Evolutionary conservation across 2,329 filamentous ascomycete species (phyloP).

Genomic region (Fusarium verrucosum): DNA sequence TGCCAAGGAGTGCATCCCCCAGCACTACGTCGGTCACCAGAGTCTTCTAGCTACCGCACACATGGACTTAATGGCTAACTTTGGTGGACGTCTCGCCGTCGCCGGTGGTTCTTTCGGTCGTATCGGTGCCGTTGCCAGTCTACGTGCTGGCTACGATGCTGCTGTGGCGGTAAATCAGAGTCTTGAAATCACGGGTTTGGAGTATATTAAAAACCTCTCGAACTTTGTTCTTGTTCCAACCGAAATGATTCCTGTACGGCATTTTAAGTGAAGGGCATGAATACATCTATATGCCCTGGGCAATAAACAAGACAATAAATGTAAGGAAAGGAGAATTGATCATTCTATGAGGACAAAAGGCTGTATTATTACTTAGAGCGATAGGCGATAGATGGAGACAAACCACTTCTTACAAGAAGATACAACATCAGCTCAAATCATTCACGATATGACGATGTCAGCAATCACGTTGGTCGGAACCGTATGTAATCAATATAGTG

Average conservation of each 20-base stretch:
- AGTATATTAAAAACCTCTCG: conserved; percentile 38
- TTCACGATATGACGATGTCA: not conserved
- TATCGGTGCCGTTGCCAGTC: conserved; percentile 61
- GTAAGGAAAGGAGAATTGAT: not conserved
- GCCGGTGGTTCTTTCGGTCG: conserved; percentile 64
- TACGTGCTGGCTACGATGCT: conserved; percentile 56
- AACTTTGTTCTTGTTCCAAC: conserved; percentile 42
- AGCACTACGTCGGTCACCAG: conserved; percentile 84
- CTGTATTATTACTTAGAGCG: conserved; percentile 28
- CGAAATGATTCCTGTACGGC: conserved; percentile 43
- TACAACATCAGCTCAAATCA: not conserved
- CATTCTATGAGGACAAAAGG: not conserved
- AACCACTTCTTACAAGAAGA: not conserved
- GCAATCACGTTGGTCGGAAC: not conserved
- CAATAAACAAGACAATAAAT: not conserved
- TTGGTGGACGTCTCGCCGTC: conserved; percentile 71
- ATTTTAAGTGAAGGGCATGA: conserved; percentile 4
- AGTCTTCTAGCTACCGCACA: conserved; percentile 67
- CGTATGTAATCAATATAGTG: conserved; percentile 4
- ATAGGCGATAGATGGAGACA: conserved; percentile 5
- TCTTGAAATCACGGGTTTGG: conserved; percentile 46
- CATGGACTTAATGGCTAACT: conserved; percentile 63
- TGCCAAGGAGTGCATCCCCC: conserved; percentile 81
- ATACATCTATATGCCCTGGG: not conserved
- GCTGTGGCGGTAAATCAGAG: conserved; percentile 36